A percentile compares a stretch with the other conserved stretches of the same genome.
These are phyloP conservation scores for Mycena olivaceomarginata DNA, from an alignment of 768 basidiomycete genomes.

Conservation along the genomic window DNA sequence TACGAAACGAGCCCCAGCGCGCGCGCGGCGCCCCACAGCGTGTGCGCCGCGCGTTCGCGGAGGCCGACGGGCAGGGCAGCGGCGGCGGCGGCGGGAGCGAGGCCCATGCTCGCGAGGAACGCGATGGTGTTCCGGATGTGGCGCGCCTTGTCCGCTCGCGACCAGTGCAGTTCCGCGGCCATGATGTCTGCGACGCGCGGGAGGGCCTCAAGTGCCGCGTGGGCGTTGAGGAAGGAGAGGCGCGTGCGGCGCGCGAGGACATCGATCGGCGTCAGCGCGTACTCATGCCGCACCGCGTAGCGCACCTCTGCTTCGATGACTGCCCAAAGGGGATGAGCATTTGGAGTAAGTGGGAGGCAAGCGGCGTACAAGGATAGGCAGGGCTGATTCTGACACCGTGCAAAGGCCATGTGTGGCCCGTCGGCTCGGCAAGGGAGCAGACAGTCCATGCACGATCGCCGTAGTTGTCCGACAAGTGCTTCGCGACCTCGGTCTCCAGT, in stretches of 20 bases:
- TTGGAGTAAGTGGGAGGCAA: neutral
- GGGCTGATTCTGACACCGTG: slow-evolving; percentile 85
- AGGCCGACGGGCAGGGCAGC: slow-evolving; percentile 48
- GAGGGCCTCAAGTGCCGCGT: slow-evolving; percentile 88
- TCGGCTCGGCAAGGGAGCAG: slow-evolving; percentile 85
- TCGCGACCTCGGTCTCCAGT: slow-evolving; percentile 92
- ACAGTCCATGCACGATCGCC: slow-evolving; percentile 98
- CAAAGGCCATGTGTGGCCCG: slow-evolving; percentile 88
- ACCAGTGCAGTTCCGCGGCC: slow-evolving; percentile 91
- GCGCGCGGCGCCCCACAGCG: slow-evolving; percentile 58
- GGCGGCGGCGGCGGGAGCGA: slow-evolving; percentile 70
- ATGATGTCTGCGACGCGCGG: slow-evolving; percentile 95
- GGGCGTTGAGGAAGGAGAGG: slow-evolving; percentile 94
- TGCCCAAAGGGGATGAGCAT: slow-evolving; percentile 47
- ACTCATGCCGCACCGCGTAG: slow-evolving; percentile 93
- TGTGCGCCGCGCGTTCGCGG: slow-evolving; percentile 46
- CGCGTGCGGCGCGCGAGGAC: slow-evolving; percentile 95
- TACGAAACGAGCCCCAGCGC: slow-evolving; percentile 62
- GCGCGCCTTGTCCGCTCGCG: slow-evolving; percentile 68
- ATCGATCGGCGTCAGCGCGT: slow-evolving; percentile 94
- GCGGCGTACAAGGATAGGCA: slow-evolving; percentile 83
- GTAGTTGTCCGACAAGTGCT: slow-evolving; percentile 94
- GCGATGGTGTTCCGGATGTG: slow-evolving; percentile 77
- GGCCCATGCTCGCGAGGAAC: slow-evolving; percentile 92
- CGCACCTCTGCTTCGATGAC: slow-evolving; percentile 95